Percentiles rank a stretch among this genome's conserved stretches.
Evolutionary conservation across 2,329 filamentous ascomycete genomes (phyloP).

Genomic region (Macrophomina phaseolina): DNA sequence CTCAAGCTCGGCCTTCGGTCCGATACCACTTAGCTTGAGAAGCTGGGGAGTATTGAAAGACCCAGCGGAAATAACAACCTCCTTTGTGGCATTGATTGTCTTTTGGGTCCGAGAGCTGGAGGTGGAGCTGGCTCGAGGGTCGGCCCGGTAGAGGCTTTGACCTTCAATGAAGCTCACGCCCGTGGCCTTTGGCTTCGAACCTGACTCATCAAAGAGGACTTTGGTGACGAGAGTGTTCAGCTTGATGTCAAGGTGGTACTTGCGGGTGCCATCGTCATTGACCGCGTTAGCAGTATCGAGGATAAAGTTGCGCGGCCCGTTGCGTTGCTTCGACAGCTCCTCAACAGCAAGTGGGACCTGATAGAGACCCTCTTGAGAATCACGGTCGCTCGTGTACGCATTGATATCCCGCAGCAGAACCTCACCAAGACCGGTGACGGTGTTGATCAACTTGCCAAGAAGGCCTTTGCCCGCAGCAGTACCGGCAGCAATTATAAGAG

Average conservation of each 20-base stretch:
- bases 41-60: conserved; percentile 69
- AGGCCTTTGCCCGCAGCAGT: conserved; percentile 53
- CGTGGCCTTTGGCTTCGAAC: conserved; percentile 44
- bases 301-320: conserved; percentile 63
- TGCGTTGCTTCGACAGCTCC: conserved; percentile 48
- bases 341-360: conserved; percentile 62
- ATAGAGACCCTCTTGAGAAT: conserved; percentile 51
- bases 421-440: conserved; percentile 49
- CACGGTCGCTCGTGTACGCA: conserved; percentile 37
- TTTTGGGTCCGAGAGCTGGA: conserved; percentile 43
- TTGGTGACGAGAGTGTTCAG: conserved; percentile 70
- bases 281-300: conserved; percentile 55
- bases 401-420: conserved; percentile 60
- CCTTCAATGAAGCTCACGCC: conserved; percentile 53
- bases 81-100: conserved; percentile 48
- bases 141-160: conserved; percentile 46
- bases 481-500: conserved; percentile 57
- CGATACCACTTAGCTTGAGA: conserved; percentile 69
- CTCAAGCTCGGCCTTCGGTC: conserved; percentile 60
- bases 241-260: conserved; percentile 64
- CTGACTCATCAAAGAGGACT: conserved; percentile 67
- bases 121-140: conserved; percentile 36
- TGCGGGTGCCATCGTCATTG: conserved; percentile 16
- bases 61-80: conserved; percentile 57
- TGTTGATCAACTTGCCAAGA: conserved; percentile 34